These are phyloP conservation scores for Henningerozyma blattae DNA, from an alignment of 805 yeast genomes.

Conservation along the genomic window DNA sequence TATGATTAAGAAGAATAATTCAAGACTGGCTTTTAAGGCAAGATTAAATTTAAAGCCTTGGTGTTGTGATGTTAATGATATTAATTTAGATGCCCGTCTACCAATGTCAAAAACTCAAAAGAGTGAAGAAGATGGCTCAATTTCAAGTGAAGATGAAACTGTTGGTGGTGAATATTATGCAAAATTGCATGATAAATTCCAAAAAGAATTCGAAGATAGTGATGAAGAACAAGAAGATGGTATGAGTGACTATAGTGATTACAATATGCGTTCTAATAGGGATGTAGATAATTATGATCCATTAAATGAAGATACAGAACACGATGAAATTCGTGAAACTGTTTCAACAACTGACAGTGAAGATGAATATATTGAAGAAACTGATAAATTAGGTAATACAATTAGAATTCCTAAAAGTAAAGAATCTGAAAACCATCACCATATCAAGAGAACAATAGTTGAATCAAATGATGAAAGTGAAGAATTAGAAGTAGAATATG, in stretches of 20 bases:
- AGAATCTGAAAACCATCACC: slow-evolving; percentile 5
- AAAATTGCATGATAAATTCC: slow-evolving; percentile 20
- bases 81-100: slow-evolving; percentile 68
- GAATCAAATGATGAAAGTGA: slow-evolving; percentile 4
- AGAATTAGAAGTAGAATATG: slow-evolving; percentile 3
- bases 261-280: slow-evolving; percentile 4
- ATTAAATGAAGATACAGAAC: slow-evolving; percentile 5
- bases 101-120: slow-evolving; percentile 58
- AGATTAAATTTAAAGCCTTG: slow-evolving; percentile 55
- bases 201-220: slow-evolving; percentile 24
- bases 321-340: no score
- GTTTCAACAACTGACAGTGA: slow-evolving; percentile 8
- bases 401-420: slow-evolving; percentile 7
- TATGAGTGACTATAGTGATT: slow-evolving; percentile 4
- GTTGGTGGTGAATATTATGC: slow-evolving; percentile 21
- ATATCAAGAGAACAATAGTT: slow-evolving; percentile 1
- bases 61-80: slow-evolving; percentile 56
- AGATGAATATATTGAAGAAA: slow-evolving; percentile 16
- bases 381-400: slow-evolving; percentile 25
- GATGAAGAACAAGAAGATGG: slow-evolving; percentile 18
- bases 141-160: slow-evolving; percentile 22
- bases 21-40: slow-evolving; percentile 68
- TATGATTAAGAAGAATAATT: slow-evolving; percentile 70
- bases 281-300: slow-evolving; percentile 20
- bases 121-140: slow-evolving; percentile 5